phyloP scores from a whole-genome alignment of 2,329 filamentous ascomycete genomes.

The Exserohilum rostratum region DNA sequence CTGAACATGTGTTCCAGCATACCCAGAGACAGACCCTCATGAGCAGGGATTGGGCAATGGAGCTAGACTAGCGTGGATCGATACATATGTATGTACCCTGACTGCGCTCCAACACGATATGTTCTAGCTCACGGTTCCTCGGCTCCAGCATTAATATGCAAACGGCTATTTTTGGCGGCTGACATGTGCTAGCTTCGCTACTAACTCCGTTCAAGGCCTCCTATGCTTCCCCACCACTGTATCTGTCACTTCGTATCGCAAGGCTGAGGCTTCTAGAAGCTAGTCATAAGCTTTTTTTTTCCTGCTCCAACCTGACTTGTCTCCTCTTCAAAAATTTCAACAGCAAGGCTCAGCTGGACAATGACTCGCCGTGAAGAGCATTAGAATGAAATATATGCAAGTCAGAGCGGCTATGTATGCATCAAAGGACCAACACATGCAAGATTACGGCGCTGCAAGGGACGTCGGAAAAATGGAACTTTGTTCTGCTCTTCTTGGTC shows the following conservation, averaged over 20 bases:
- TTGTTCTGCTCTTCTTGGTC: not conserved
- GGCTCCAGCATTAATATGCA: slow-evolving; percentile 9
- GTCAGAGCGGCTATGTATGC: slow-evolving; percentile 8
- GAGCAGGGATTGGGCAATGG: not conserved
- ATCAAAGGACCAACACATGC: not conserved
- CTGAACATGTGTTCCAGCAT: not conserved
- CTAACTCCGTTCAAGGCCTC: not conserved
- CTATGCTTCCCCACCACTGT: slow-evolving; percentile 16
- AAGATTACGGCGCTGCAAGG: slow-evolving; percentile 4
- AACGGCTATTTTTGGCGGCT: slow-evolving; percentile 25
- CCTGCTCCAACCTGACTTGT: not conserved
- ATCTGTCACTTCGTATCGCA: too few species aligned
- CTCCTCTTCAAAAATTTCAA: too few species aligned
- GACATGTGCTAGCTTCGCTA: slow-evolving; percentile 10
- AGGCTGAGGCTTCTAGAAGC: slow-evolving; percentile 1
- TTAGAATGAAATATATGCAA: not conserved
- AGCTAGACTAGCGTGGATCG: not conserved
- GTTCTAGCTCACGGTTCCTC: slow-evolving; percentile 8
- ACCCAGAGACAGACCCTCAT: not conserved
- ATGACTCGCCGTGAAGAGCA: too few species aligned
- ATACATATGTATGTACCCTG: not conserved
- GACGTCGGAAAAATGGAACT: not conserved
- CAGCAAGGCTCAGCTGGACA: not conserved
- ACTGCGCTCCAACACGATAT: not conserved
- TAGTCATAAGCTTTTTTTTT: not conserved